Base-by-base conservation (phyloP, 2,329 filamentous ascomycete genomes). In the Curvularia sp. region DNA sequence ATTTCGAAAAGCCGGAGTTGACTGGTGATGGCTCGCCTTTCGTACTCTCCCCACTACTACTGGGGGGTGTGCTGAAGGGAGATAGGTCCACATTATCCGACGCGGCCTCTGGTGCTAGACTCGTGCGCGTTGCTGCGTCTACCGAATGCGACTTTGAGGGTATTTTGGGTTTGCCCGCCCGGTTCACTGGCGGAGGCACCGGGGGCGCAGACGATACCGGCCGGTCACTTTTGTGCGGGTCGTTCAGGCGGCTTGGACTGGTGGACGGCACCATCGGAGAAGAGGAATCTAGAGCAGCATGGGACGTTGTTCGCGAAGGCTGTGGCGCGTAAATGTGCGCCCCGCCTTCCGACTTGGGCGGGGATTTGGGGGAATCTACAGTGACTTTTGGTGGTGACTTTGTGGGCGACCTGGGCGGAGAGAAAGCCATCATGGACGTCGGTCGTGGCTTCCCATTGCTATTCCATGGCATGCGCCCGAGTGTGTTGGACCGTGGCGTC, bases 51-150 rank as follows among this genome's bases (percentile, higher is more conserved):
- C 86, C 85, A 71, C 89, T 93, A 65, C 87, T 94, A 66, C 87
- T 88, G 0, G 93, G 92, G 18, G 93, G 93, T 35, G 92, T 97
- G 70, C 84, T 93, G 72, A 97, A 97, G 0, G 94, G 93, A 0
- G 94, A 97, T 0, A 88, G 71, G 50, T 80, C 78, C 31, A 81
- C 80, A 42, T 84, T 81, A 2, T 75, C 72, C 5, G 62, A 59
- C 72, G 70, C 81, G 79, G 60, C 81, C 75, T 71, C 77, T 44
- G 72, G 80, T 33, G 69, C 79, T 33, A 76, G 55, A 13, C 65
- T 69, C 6, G 64, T 43, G 24, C 67, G 72, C 5, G 62, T 30
- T 4, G 63, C 30, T 5, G 63, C 56, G 18, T 75, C 72, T 5
- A 69, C 61, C 3, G 76, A 69, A 33, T 73, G 70, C 3, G 72